These are phyloP conservation scores for Pseudonitzschia delicatissima DNA, from an alignment of 108 stramenopile species.

Conservation along the genomic window DNA sequence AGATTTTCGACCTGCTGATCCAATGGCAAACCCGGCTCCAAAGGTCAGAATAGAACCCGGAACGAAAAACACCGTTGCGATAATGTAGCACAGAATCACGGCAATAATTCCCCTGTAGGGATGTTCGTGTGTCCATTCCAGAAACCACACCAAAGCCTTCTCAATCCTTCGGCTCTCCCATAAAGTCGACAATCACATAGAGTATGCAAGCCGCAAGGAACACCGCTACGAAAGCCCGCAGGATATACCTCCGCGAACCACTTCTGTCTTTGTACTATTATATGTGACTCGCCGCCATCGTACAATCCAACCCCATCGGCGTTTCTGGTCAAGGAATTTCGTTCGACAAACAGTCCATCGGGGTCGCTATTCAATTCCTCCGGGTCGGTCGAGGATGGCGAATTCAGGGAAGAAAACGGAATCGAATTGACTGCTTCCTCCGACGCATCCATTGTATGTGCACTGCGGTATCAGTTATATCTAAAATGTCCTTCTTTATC, in stretches of 20 bases:
- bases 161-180: conserved; percentile 31
- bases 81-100: conserved; percentile 48
- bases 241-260: neutral
- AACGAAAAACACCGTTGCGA: conserved; percentile 60
- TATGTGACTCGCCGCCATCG: too few species aligned
- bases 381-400: too few species aligned
- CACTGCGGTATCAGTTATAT: too few species aligned
- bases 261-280: too few species aligned
- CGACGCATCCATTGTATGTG: too few species aligned
- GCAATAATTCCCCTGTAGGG: conserved; percentile 48
- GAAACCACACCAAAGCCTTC: conserved; percentile 30
- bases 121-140: conserved; percentile 48
- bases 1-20: conserved; percentile 40
- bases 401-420: too few species aligned
- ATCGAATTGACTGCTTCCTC: too few species aligned
- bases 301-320: too few species aligned
- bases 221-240: neutral
- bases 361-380: too few species aligned
- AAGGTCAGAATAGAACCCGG: conserved; percentile 63
- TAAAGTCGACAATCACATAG: conserved; percentile 43
- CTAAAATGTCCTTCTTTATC: too few species aligned
- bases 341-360: too few species aligned
- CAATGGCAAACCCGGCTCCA: conserved; percentile 64
- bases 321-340: too few species aligned
- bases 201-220: conserved; percentile 6